Percentiles rank a stretch among this genome's conserved stretches.
These are phyloP conservation scores for Stachybotrys chartarum DNA, from an alignment of 2,329 filamentous ascomycete species.

Conservation along the genomic window DNA sequence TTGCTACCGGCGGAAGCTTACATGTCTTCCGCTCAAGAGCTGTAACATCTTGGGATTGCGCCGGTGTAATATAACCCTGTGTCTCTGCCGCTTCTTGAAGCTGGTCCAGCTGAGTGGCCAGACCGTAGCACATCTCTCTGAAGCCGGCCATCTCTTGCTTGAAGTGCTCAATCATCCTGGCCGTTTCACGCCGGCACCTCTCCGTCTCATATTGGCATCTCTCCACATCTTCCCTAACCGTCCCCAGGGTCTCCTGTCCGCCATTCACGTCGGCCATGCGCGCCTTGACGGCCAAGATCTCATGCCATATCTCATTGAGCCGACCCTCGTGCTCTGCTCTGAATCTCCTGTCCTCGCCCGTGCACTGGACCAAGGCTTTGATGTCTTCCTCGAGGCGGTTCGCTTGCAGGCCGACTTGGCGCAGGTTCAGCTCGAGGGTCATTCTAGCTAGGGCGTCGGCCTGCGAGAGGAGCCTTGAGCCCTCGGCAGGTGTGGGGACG, in stretches of 20 bases:
- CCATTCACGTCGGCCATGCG: constrained; percentile 11
- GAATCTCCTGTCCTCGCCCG: constrained; percentile 19
- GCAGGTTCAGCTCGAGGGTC: constrained; percentile 28
- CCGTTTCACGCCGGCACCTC: constrained; percentile 11
- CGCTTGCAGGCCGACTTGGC: constrained; percentile 16
- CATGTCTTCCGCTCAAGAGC: too few relatives aligned
- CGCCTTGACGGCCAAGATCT: constrained; percentile 22
- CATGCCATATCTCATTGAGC: constrained; percentile 18
- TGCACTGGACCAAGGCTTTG: constrained; percentile 14
- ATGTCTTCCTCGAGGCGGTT: constrained; percentile 22
- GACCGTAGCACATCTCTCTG: constrained; percentile 10
- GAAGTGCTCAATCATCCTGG: constrained; percentile 8
- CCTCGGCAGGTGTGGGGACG: not conserved
- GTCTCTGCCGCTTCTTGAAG: constrained; percentile 4
- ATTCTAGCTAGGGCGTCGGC: constrained; percentile 27
- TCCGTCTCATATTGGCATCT: constrained; percentile 6
- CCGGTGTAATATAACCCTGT: too few relatives aligned
- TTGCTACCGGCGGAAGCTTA: too few relatives aligned
- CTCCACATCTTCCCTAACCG: not conserved
- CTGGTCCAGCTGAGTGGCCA: constrained; percentile 14
- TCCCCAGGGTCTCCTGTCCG: constrained; percentile 5
- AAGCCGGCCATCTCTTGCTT: constrained; percentile 15
- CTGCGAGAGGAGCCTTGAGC: constrained; percentile 10
- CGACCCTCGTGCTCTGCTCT: constrained; percentile 19
- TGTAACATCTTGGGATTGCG: too few relatives aligned